Base-by-base conservation (phyloP, 2,329 filamentous ascomycete genomes). In the Chaetomium olivaceum region DNA sequence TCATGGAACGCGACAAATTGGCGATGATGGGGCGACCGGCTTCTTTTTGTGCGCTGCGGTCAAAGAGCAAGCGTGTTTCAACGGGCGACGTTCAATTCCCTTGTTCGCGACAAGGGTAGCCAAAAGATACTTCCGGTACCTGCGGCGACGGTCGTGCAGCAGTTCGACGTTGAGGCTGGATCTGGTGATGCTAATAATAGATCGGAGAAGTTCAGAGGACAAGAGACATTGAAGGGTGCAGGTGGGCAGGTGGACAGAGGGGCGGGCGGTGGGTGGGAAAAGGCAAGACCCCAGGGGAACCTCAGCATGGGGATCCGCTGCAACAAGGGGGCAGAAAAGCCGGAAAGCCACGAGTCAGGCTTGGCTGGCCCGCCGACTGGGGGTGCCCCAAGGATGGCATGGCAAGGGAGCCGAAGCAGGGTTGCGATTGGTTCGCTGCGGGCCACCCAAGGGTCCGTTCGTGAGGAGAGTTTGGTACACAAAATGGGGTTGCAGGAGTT, bases 121-220 rank as follows among this genome's bases (percentile, higher is more conserved):
- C 57, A 67, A 66, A 66, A 68, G 63, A 68, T 72, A 71, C 68
- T 43, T 43, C 33, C 5, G 58, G 65, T 67, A 67, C 61, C 43
- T 67, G 65, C 51, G 39, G 64, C 52, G 61, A 48, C 64, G 54
- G 19, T 61, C 27, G 65, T 67, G 65, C 61, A 63, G 65, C 61
- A 58, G 64, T 52, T 55, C 63, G 57, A 66, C 43, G 63, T 66
- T 66, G 70, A 72, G 71, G 70, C 71, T 72, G 69, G 71, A 69
- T 69, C 66, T 72, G 68, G 65, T 65, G 69, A 65, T 70, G 63
- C 70, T 71, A 72, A 72, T 68, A 68, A 71, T 72, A 72, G 70
- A 67, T 66, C 65, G 65, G 50, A 58, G 58, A 67, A 66, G 68
- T 70, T 69, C 65, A 68, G 68, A 67, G 29, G 62, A 64, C 63